phyloP scores from a whole-genome alignment of 2,329 filamentous ascomycete genomes.

The Penicillium olsonii region DNA sequence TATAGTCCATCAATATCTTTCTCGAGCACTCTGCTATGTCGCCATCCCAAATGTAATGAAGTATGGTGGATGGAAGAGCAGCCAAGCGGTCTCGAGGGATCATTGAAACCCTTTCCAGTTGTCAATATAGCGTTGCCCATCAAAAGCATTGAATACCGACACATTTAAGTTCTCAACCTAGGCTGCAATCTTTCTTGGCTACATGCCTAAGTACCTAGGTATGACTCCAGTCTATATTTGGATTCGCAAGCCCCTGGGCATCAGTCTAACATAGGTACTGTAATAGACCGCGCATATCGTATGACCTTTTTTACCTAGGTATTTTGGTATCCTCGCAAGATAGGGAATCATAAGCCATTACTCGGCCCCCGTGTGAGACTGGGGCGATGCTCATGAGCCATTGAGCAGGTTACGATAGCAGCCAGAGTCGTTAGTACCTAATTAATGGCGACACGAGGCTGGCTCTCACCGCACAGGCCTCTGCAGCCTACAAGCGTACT shows the following conservation, averaged over 20 bases:
- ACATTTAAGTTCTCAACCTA: too few species aligned
- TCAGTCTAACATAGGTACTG: neutral
- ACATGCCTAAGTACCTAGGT: too few species aligned
- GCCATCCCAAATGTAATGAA: too few species aligned
- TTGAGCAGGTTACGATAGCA: neutral
- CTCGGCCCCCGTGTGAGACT: neutral
- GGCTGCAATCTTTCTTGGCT: too few species aligned
- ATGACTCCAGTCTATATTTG: too few species aligned
- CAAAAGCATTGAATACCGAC: too few species aligned
- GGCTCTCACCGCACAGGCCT: neutral
- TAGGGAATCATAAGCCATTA: slow-evolving; percentile 1
- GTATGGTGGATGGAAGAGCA: too few species aligned
- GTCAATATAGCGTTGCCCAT: too few species aligned
- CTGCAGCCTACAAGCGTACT: neutral
- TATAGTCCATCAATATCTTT: neutral
- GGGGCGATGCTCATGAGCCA: neutral
- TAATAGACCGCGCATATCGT: neutral
- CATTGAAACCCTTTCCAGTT: too few species aligned
- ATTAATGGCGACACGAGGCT: neutral
- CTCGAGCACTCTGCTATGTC: neutral
- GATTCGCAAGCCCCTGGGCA: too few species aligned
- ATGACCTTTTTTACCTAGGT: too few species aligned
- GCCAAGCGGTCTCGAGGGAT: too few species aligned
- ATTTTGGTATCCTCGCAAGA: neutral
- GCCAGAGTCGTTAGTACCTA: neutral